Conservation (phyloP, 768 basidiomycete species). For the Collybiopsis luxurians region DNA sequence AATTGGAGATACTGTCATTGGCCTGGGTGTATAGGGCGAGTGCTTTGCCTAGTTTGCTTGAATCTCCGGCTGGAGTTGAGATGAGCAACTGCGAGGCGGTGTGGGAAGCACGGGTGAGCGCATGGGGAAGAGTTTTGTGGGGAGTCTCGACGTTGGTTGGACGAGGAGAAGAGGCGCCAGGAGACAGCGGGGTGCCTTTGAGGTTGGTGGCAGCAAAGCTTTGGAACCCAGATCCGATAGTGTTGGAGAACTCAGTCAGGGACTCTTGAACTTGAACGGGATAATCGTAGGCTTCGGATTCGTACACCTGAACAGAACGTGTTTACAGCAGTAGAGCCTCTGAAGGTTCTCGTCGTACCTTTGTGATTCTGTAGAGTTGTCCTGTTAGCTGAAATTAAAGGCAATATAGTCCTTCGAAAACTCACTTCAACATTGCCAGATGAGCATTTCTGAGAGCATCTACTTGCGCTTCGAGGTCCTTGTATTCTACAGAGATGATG, state of each 20-base stretch:
- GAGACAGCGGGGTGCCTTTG: conserved; percentile 69
- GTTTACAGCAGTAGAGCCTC: background rate
- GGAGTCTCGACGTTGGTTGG: conserved; percentile 54
- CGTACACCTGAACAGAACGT: conserved; percentile 79
- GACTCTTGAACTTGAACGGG: conserved; percentile 88
- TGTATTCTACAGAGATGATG: conserved; percentile 70
- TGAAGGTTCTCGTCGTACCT: background rate
- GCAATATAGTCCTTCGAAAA: conserved; percentile 9
- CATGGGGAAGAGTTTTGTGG: conserved; percentile 97
- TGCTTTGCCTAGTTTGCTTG: conserved; percentile 70
- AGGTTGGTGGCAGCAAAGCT: conserved; percentile 86
- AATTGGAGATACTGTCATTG: conserved; percentile 67
- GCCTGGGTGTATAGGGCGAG: conserved; percentile 76
- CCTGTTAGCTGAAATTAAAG: background rate
- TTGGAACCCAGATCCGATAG: conserved; percentile 71
- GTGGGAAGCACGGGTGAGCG: conserved; percentile 79
- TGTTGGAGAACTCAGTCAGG: conserved; percentile 65
- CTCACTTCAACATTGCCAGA: conserved; percentile 72
- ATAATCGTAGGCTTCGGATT: conserved; percentile 85
- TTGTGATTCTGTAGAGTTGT: background rate
- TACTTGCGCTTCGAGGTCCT: conserved; percentile 90
- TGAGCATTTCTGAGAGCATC: conserved; percentile 87
- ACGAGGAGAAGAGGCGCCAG: conserved; percentile 69
- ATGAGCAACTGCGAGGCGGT: conserved; percentile 48
- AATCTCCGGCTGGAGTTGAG: conserved; percentile 37